Evolutionary conservation across 768 basidiomycete species (phyloP), one percentile per base, ranked within the genome.

Genomic region (Thelephora aurantiotincta): DNA sequence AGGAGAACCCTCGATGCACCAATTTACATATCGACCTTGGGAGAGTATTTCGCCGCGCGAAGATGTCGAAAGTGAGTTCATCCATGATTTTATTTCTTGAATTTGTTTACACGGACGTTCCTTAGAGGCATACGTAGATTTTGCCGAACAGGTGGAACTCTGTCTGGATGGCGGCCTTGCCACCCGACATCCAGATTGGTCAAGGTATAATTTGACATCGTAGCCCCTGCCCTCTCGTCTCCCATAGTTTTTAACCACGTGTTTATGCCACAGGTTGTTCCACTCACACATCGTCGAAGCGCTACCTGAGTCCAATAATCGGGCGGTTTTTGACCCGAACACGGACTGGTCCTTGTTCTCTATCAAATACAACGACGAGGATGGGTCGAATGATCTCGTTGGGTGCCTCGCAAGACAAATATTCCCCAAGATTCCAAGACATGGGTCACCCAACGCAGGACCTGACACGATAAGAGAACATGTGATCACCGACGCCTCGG

Each of bases 401-500:
- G 70, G 75, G 7, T 72, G 75, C 42, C 67, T 78, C n/a, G 60
- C 72, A 6, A 55, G 65, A 11, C 67, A 63, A 33, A 57, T 78
- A 18, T 65, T 64, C 3, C 50, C 69, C 7, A 41, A 41, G 9
- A 4, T 30, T 22, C 38, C 16, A 41, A 22, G 11, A 18, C 38
- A 14, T 9, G 38, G 38, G 5, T 61, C 63, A 3, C 45, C 44
- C 12, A 38, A 60, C 49, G 34, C 57, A 50, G 43, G 58, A 50
- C 26, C 26, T 30, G 47, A 57, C 7, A 51, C 50, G 14, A 51
- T 41, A 61, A 71, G 47, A 49, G 77, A 77, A 55, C 73, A 76
- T 22, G 72, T 80, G 23, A 84, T 85, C 49, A 65, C 75, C 14
- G 67, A 71, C 35, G 70, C 80, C 2, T 80, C 82, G 6, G 75